Evolutionary conservation across 352 stramenopile genomes (phyloP).

Genomic region (Globisporangium yorkense): DNA sequence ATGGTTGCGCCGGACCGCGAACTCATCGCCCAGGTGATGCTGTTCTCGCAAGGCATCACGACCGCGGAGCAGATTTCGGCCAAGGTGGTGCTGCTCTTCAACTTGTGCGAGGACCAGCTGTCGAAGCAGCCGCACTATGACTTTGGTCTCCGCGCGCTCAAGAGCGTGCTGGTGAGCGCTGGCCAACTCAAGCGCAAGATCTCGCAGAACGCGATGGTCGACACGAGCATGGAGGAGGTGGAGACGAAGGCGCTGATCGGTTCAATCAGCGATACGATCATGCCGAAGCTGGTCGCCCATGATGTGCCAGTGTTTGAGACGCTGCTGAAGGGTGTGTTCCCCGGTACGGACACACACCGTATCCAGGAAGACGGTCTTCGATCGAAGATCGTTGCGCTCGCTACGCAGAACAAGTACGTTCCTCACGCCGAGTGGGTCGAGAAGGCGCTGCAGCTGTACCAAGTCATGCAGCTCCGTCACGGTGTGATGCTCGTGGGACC

Average conservation of each 20-base stretch:
- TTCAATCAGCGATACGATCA: constrained; percentile 98
- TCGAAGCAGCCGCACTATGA: constrained; percentile 99
- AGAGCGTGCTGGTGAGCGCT: constrained; percentile 98
- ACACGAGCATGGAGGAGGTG: constrained; percentile 55
- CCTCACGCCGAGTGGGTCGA: constrained; percentile 93
- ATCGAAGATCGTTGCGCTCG: constrained; percentile 90
- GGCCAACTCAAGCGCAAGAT: constrained; percentile 97
- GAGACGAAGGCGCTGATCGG: constrained; percentile 95
- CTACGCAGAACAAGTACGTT: constrained; percentile 84
- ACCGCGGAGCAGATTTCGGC: constrained; percentile 95
- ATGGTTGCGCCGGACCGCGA: constrained; percentile 99
- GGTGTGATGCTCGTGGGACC: constrained; percentile 99
- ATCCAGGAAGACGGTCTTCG: constrained; percentile 88
- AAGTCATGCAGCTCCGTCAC: constrained; percentile 96
- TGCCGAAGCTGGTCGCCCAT: constrained; percentile 98
- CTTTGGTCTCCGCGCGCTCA: constrained; percentile 98
- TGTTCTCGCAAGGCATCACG: constrained; percentile 99
- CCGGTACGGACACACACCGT: constrained; percentile 79
- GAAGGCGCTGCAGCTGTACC: constrained; percentile 99
- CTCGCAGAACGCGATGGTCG: constrained; percentile 25
- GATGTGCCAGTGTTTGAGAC: constrained; percentile 97
- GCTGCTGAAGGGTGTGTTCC: constrained; percentile 97
- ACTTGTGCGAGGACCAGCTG: constrained; percentile 96
- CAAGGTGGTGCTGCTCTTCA: constrained; percentile 98
- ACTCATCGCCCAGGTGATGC: constrained; percentile 99